phyloP scores from a whole-genome alignment of 306 rosid genomes.

The Elaeagnus macrophylla region DNA sequence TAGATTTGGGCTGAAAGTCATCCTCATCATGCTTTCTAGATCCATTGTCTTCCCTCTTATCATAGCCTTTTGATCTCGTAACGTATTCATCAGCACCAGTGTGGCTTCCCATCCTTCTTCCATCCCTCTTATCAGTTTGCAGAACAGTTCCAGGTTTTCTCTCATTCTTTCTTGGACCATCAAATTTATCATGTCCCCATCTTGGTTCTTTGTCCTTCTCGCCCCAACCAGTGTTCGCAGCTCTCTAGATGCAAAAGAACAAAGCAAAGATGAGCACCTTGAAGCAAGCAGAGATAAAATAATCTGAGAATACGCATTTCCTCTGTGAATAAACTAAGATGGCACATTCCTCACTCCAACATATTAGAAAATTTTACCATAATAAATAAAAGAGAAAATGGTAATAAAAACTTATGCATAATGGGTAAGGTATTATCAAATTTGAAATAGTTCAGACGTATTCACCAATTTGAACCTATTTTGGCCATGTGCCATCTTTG shows the following conservation, averaged over 20 bases:
- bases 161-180: constrained; percentile 34
- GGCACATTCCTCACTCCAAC: no score
- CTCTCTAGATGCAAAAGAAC: constrained; percentile 49
- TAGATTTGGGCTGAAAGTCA: constrained; percentile 32
- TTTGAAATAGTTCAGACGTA: no score
- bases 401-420: no score
- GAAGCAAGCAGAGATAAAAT: background rate
- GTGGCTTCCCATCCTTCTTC: constrained; percentile 21
- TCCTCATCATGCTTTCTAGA: constrained; percentile 17
- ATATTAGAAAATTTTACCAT: no score
- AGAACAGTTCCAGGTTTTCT: constrained; percentile 24
- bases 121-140: constrained; percentile 37
- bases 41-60: constrained; percentile 32
- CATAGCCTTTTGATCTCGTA: constrained; percentile 20
- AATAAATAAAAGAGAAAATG: no score
- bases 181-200: background rate
- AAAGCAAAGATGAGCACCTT: constrained; percentile 17
- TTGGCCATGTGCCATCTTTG: no score
- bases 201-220: constrained; percentile 23
- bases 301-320: background rate
- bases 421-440: no score
- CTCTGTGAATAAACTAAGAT: background rate
- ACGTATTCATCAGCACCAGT: constrained; percentile 15
- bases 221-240: constrained; percentile 97
- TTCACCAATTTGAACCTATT: no score